Percentiles rank a stretch among this genome's conserved stretches.
Evolutionary conservation across 2,329 filamentous ascomycete species (phyloP).

Genomic region (Claviceps purpurea): DNA sequence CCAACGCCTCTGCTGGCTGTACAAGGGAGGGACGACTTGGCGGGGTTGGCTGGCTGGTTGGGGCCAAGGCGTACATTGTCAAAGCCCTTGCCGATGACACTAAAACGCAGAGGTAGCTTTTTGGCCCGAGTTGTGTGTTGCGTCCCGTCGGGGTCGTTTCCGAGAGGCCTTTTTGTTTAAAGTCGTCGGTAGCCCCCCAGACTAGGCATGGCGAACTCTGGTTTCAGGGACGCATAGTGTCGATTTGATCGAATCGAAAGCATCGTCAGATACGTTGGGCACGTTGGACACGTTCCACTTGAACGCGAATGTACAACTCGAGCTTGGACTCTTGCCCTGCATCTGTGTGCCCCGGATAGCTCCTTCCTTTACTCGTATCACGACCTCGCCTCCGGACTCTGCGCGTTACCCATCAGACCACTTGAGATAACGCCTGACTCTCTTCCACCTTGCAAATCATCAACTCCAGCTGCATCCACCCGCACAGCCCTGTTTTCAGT

Average conservation of each 20-base stretch:
- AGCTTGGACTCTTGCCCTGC: not conserved
- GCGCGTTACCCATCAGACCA: not conserved
- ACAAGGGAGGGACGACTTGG: not conserved
- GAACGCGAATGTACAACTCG: not conserved
- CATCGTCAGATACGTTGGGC: not conserved
- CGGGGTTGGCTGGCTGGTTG: not conserved
- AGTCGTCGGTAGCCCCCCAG: constrained; percentile 1
- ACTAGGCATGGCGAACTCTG: not conserved
- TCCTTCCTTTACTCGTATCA: constrained; percentile 4
- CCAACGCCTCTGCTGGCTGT: not conserved
- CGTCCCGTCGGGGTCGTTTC: not conserved
- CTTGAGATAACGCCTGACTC: not conserved
- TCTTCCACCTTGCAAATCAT: not conserved
- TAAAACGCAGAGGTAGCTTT: constrained; percentile 5
- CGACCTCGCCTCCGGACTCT: not conserved
- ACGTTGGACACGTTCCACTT: not conserved
- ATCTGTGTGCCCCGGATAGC: not conserved
- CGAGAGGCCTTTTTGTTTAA: constrained; percentile 1
- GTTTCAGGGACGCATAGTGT: not conserved
- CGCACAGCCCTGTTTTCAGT: not conserved
- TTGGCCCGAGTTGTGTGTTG: not conserved
- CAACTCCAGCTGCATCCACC: not conserved
- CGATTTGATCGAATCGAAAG: no score
- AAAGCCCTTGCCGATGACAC: constrained; percentile 5
- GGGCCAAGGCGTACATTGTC: not conserved